phyloP scores from a whole-genome alignment of 2,329 filamentous ascomycete species.

The Fusarium albidum region DNA sequence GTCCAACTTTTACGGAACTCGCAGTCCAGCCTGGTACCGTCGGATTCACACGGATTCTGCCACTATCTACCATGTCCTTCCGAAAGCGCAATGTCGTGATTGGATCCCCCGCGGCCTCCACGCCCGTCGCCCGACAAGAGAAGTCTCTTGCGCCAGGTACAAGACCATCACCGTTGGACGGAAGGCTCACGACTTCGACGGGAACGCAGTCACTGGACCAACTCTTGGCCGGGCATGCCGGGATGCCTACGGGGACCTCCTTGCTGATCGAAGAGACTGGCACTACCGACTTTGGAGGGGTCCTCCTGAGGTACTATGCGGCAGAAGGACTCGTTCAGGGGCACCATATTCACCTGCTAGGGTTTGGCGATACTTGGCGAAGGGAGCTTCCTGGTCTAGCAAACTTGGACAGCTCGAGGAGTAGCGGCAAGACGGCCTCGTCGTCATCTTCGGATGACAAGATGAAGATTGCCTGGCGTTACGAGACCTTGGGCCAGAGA shows the following conservation, averaged over 20 bases:
- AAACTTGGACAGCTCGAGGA: constrained; percentile 49
- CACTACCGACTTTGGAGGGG: constrained; percentile 91
- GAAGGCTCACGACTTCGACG: constrained; percentile 88
- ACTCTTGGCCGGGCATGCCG: constrained; percentile 85
- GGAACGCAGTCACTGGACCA: constrained; percentile 87
- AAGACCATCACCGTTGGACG: constrained; percentile 88
- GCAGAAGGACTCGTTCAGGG: constrained; percentile 93
- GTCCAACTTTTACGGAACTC: background rate
- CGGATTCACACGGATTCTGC: background rate
- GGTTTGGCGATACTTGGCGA: constrained; percentile 80
- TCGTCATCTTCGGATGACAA: constrained; percentile 64
- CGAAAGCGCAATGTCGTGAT: constrained; percentile 65
- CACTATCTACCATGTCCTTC: constrained; percentile 58
- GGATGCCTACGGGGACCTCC: constrained; percentile 81
- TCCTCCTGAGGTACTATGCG: constrained; percentile 86
- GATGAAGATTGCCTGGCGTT: constrained; percentile 99
- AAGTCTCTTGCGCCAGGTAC: constrained; percentile 59
- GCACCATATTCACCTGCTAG: constrained; percentile 87
- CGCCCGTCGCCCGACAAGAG: constrained; percentile 41
- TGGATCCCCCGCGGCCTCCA: constrained; percentile 39
- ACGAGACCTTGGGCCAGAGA: constrained; percentile 79
- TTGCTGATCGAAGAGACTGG: constrained; percentile 87
- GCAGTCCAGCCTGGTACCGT: too few relatives aligned
- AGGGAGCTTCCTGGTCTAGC: constrained; percentile 81
- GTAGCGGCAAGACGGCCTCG: constrained; percentile 50